Percentiles rank a stretch among this genome's conserved stretches.
Conservation (phyloP, 2,329 filamentous ascomycete genomes). For the Arthrobotrys musiformis region DNA sequence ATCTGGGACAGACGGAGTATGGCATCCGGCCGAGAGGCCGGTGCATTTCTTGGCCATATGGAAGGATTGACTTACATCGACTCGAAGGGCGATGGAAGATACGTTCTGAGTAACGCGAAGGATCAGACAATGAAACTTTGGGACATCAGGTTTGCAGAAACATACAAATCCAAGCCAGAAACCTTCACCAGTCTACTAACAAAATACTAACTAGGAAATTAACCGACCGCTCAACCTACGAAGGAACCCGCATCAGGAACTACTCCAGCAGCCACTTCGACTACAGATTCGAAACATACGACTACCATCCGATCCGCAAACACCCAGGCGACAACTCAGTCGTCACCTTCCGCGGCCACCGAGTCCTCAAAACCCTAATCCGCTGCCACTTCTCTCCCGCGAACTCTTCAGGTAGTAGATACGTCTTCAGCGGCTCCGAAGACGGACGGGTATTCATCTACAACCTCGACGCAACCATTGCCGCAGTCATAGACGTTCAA, state of each 20-base stretch:
- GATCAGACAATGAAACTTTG: slow-evolving; percentile 98
- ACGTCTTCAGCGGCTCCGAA: slow-evolving; percentile 90
- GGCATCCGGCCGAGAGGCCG: slow-evolving; percentile 78
- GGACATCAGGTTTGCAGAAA: slow-evolving; percentile 68
- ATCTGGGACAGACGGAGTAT: slow-evolving; percentile 97
- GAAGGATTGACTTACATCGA: slow-evolving; percentile 76
- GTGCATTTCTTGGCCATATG: slow-evolving; percentile 74
- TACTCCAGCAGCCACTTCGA: slow-evolving; percentile 71
- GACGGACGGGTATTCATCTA: slow-evolving; percentile 91
- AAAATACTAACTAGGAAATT: slow-evolving; percentile 55
- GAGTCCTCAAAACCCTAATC: slow-evolving; percentile 87
- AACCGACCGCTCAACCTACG: slow-evolving; percentile 57
- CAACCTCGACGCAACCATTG: slow-evolving; percentile 89
- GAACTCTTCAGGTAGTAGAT: slow-evolving; percentile 84
- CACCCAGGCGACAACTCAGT: slow-evolving; percentile 89
- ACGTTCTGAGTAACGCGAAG: slow-evolving; percentile 92
- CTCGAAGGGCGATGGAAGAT: slow-evolving; percentile 77
- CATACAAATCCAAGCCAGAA: not conserved
- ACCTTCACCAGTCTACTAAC: slow-evolving; percentile 1
- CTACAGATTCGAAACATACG: slow-evolving; percentile 74
- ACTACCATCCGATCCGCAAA: slow-evolving; percentile 62
- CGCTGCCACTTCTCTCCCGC: slow-evolving; percentile 94
- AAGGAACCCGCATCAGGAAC: slow-evolving; percentile 49
- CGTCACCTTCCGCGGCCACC: slow-evolving; percentile 92
- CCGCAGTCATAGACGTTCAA: slow-evolving; percentile 80